phyloP scores from a whole-genome alignment of 2,329 filamentous ascomycete species.

The Curvularia sp. region DNA sequence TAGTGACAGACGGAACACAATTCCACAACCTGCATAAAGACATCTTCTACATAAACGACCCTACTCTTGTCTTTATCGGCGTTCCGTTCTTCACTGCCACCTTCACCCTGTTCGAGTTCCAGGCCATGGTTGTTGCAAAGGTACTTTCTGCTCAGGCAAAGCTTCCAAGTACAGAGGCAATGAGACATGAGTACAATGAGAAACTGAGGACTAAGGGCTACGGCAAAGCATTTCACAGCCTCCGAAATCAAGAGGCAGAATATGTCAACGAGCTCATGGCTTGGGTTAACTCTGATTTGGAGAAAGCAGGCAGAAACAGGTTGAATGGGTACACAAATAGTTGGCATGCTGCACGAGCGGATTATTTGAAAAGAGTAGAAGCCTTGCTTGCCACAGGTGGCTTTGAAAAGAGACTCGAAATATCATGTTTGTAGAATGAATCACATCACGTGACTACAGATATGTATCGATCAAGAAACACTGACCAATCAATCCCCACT shows the following conservation, averaged over 20 bases:
- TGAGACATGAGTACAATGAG: slow-evolving; percentile 53
- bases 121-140: slow-evolving; percentile 67
- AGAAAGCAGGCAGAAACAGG: slow-evolving; percentile 18
- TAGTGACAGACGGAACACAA: slow-evolving; percentile 71
- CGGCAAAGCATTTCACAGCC: slow-evolving; percentile 56
- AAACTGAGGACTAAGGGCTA: slow-evolving; percentile 50
- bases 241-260: slow-evolving; percentile 50
- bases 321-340: slow-evolving; percentile 47
- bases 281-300: slow-evolving; percentile 50
- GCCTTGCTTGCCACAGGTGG: slow-evolving; percentile 30
- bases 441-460: background rate
- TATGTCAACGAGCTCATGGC: slow-evolving; percentile 52
- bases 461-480: background rate
- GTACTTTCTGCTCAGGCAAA: slow-evolving; percentile 61
- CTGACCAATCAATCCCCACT: background rate
- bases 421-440: slow-evolving; percentile 19
- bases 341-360: slow-evolving; percentile 48
- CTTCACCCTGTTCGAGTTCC: slow-evolving; percentile 74
- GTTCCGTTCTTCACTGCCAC: slow-evolving; percentile 71
- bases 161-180: slow-evolving; percentile 57
- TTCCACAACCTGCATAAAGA: slow-evolving; percentile 73
- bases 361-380: slow-evolving; percentile 44
- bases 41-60: slow-evolving; percentile 74
- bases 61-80: slow-evolving; percentile 68
- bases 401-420: slow-evolving; percentile 12